A percentile compares a stretch with the other conserved stretches of the same genome.
These are phyloP conservation scores for Salix suchowensis DNA, from an alignment of 345 rosid species.

Conservation along the genomic window DNA sequence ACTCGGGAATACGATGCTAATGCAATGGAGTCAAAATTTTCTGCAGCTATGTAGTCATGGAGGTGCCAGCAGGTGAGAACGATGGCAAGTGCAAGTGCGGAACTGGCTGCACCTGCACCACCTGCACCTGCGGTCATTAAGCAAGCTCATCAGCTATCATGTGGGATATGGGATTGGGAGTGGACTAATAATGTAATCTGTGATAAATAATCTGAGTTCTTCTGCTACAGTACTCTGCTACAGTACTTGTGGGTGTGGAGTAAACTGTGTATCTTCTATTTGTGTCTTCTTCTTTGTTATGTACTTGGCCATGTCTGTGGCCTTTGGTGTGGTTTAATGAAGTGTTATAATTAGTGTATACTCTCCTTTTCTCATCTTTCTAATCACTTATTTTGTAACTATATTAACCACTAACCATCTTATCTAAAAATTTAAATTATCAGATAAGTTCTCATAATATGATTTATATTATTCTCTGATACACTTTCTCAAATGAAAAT, in stretches of 20 bases:
- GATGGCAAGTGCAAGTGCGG: constrained; percentile 88
- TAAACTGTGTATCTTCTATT: background rate
- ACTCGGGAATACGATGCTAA: background rate
- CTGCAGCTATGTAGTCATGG: constrained; percentile 52
- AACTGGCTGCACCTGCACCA: constrained; percentile 53
- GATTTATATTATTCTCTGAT: too few species aligned
- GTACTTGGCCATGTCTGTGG: constrained; percentile 25
- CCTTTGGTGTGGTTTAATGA: constrained; percentile 22
- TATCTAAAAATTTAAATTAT: too few species aligned
- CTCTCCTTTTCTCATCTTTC: too few species aligned
- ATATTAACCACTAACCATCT: too few species aligned
- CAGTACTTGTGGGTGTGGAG: background rate
- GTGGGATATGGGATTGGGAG: background rate
- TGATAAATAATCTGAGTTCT: background rate
- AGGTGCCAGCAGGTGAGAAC: constrained; percentile 41
- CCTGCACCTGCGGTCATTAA: constrained; percentile 64
- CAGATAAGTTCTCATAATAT: too few species aligned
- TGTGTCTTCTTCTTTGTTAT: constrained; percentile 13
- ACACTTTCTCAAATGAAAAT: too few species aligned
- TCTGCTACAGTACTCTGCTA: background rate
- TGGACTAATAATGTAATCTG: constrained; percentile 12
- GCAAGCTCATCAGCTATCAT: background rate
- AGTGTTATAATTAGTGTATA: constrained; percentile 12
- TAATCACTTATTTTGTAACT: too few species aligned
- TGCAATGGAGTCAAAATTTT: background rate